Conservation (phyloP, 1,284 basidiomycete genomes). For the Leccinum subfulvum region DNA sequence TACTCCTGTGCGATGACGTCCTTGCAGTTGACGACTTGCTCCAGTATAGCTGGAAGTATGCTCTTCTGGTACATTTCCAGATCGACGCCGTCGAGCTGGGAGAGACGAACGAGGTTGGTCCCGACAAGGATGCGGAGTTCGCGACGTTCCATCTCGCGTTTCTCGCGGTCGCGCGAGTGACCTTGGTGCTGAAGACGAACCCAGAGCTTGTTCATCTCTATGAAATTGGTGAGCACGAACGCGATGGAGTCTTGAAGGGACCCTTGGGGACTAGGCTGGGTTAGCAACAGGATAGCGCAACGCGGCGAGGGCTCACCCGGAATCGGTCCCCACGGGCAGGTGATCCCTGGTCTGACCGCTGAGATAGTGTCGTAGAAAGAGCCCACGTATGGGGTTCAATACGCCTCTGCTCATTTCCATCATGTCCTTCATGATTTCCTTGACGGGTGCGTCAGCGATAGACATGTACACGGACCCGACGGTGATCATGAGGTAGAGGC, state of each 20-base stretch:
- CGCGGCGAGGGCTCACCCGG: slow-evolving; percentile 58
- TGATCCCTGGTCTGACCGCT: slow-evolving; percentile 93
- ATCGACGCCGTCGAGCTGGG: slow-evolving; percentile 92
- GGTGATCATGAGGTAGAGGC: slow-evolving; percentile 96
- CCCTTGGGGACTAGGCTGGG: slow-evolving; percentile 58
- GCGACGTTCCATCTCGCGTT: slow-evolving; percentile 89
- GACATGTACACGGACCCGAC: slow-evolving; percentile 98
- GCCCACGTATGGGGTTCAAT: slow-evolving; percentile 87
- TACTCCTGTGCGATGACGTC: slow-evolving; percentile 98
- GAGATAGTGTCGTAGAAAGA: slow-evolving; percentile 92
- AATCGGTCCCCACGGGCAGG: slow-evolving; percentile 80
- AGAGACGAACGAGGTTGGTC: slow-evolving; percentile 90
- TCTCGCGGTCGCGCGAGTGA: slow-evolving; percentile 91
- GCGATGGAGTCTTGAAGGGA: slow-evolving; percentile 36
- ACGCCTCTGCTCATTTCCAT: slow-evolving; percentile 98
- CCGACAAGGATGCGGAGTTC: slow-evolving; percentile 93
- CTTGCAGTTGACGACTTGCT: slow-evolving; percentile 95
- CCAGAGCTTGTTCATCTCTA: slow-evolving; percentile 64
- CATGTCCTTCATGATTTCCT: slow-evolving; percentile 99
- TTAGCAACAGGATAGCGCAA: background rate
- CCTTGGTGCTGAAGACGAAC: slow-evolving; percentile 95
- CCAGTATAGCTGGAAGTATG: slow-evolving; percentile 87
- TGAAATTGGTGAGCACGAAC: no score
- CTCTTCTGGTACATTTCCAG: slow-evolving; percentile 81
- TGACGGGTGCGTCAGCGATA: slow-evolving; percentile 89